Conservation (phyloP, 1,284 basidiomycete species). For the Cutaneotrichosporon sp. region DNA sequence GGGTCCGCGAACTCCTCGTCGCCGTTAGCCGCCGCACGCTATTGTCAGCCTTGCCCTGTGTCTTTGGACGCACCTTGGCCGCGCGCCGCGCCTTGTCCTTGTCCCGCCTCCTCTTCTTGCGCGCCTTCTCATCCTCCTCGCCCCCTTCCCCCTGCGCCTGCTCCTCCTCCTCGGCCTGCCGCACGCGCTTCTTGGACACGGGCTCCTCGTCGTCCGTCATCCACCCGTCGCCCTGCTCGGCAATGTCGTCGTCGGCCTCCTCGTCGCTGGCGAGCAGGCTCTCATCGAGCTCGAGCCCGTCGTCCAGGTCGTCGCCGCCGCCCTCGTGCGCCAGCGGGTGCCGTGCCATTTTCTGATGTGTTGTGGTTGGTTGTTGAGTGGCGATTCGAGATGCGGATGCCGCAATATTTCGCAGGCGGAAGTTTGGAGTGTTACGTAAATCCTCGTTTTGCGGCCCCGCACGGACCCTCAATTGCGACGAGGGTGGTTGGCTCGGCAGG, state of each 20-base stretch:
- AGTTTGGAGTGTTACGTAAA: conserved; percentile 5
- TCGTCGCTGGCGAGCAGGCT: conserved; percentile 28
- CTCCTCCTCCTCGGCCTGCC: conserved; percentile 10
- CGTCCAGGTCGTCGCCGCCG: conserved; percentile 49
- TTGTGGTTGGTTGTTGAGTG: neutral
- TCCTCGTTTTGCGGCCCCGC: no score
- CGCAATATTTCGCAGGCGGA: conserved; percentile 1
- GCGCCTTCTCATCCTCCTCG: conserved; percentile 17
- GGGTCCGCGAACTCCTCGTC: conserved; percentile 18
- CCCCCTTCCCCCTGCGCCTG: conserved; percentile 12
- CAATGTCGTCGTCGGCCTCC: conserved; percentile 18
- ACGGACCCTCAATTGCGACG: neutral
- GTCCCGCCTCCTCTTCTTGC: conserved; percentile 24
- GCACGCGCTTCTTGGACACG: neutral
- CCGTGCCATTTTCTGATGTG: neutral
- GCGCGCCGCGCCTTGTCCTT: conserved; percentile 33
- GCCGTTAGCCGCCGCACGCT: conserved; percentile 9
- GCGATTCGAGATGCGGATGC: neutral
- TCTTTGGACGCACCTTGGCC: conserved; percentile 28
- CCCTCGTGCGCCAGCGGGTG: conserved; percentile 15
- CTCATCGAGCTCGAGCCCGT: conserved; percentile 43
- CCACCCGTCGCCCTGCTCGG: conserved; percentile 18
- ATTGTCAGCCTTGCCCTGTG: neutral
- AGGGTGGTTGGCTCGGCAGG: neutral
- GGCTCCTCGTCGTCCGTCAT: conserved; percentile 24